A percentile compares a stretch with the other conserved stretches of the same genome.
These are phyloP conservation scores for Coemansia sp. DNA, from an alignment of 192 early-diverging fungal genomes.

Conservation along the genomic window DNA sequence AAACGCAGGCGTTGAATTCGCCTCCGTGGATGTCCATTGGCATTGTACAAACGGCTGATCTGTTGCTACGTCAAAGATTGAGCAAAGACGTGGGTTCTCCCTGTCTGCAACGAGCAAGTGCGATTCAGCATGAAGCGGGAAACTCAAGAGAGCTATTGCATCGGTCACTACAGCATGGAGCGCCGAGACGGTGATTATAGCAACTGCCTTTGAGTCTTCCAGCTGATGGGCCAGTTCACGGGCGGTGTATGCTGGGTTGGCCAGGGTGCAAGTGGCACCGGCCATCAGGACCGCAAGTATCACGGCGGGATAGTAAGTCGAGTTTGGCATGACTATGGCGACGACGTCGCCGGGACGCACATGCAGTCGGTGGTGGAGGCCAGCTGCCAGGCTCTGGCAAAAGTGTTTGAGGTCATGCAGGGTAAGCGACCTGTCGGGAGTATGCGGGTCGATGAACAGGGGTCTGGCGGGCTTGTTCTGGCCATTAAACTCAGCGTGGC, in stretches of 20 bases:
- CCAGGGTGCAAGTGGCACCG: slow-evolving; percentile 63
- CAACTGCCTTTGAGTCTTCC: slow-evolving; percentile 62
- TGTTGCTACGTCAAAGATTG: slow-evolving; percentile 4
- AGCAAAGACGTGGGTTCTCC: not conserved
- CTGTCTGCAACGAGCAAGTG: slow-evolving; percentile 1
- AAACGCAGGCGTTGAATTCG: slow-evolving; percentile 26
- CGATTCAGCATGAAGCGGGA: too few species aligned
- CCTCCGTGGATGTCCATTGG: not conserved
- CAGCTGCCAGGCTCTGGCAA: slow-evolving; percentile 11
- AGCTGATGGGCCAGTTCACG: slow-evolving; percentile 77
- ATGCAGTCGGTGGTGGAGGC: slow-evolving; percentile 41
- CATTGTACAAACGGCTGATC: not conserved
- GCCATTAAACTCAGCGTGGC: too few species aligned
- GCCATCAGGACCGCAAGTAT: slow-evolving; percentile 59
- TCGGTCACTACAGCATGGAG: not conserved
- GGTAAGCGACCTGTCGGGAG: not conserved
- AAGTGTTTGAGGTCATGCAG: slow-evolving; percentile 10
- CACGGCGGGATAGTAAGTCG: slow-evolving; percentile 61
- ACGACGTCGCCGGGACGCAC: slow-evolving; percentile 67
- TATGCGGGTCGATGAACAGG: slow-evolving; percentile 7
- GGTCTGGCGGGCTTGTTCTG: not conserved
- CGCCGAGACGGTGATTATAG: slow-evolving; percentile 54
- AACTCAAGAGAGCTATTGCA: not conserved
- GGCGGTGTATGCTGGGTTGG: slow-evolving; percentile 75
- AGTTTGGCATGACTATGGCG: slow-evolving; percentile 69